Base-by-base conservation (phyloP, 768 basidiomycete genomes). In the Boletus subparvulus region DNA sequence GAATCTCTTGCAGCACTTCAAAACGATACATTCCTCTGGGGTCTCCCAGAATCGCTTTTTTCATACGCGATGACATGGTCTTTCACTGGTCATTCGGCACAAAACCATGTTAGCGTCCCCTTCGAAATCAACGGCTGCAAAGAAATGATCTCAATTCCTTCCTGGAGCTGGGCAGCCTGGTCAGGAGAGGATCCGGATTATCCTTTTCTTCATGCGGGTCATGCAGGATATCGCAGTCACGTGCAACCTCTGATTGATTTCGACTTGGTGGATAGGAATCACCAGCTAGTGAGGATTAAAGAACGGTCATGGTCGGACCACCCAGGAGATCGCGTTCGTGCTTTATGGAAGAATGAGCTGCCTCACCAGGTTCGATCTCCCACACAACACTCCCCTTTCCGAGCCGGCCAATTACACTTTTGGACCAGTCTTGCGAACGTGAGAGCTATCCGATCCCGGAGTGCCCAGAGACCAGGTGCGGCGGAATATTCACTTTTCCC, bases 151-250 rank as follows among this genome's bases (percentile, higher is more conserved):
- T 46, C 49, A 6, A 41, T 61, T 6, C 60, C 60, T n/a, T 59
- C 60, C 17, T 61, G 60, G 60, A 59, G 60, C 19, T 61, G 60
- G 62, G 55, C 44, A 3, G 55, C 55, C 11, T 56, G 55, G 55
- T 62, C 55, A 26, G 52, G 36, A 12, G 17, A 36, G 28, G 33
- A 47, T 14, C 21, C 41, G 7, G 6, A 13, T 10, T 19, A 12
- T 10, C 26, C 14, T 19, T 1, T 14, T n/a, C 45, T 49, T 32
- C 16, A 17, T 5, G 26, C 6, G 0, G 14, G 51, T n/a, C n/a
- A n/a, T n/a, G n/a, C n/a, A n/a, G n/a, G n/a, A 5, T 0, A 24
- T 6, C 2, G 17, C 14, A 10, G 0, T 19, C 2, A 8, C 14
- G 41, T 45, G 16, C 52, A 19, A 10, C 56, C 61, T 11, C 3